phyloP scores from a whole-genome alignment of 768 basidiomycete species.

The Agrocybe praecox region DNA sequence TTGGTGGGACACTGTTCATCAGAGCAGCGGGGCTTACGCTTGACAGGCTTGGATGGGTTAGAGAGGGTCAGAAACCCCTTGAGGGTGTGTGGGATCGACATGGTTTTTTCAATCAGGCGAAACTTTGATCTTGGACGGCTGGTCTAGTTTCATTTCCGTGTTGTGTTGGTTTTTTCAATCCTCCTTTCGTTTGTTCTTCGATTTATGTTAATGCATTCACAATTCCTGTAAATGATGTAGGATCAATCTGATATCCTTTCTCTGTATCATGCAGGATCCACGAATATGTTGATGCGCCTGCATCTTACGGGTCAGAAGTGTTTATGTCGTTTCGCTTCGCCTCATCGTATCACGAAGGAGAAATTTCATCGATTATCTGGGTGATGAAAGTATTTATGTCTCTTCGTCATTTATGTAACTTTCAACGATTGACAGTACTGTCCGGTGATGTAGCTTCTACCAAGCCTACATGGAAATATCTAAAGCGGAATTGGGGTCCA shows the following conservation, averaged over 20 bases:
- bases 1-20: slow-evolving; percentile 61
- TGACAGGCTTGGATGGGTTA: not conserved
- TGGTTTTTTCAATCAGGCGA: slow-evolving; percentile 10
- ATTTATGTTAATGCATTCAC: no score
- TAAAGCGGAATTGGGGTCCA: slow-evolving; percentile 32
- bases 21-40: slow-evolving; percentile 47
- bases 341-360: slow-evolving; percentile 42
- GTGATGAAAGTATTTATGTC: no score
- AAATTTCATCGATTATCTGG: slow-evolving; percentile 59
- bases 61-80: slow-evolving; percentile 1
- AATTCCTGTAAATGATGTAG: no score
- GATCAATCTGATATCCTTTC: no score
- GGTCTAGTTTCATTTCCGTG: no score
- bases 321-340: slow-evolving; percentile 47
- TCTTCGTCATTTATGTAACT: no score
- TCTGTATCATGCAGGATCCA: no score
- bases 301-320: no score
- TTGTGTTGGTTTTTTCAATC: no score
- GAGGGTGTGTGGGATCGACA: slow-evolving; percentile 31
- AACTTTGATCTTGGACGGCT: no score
- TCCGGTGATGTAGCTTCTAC: slow-evolving; percentile 12
- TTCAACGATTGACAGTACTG: not conserved
- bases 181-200: no score
- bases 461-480: slow-evolving; percentile 60
- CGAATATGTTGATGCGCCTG: no score